Evolutionary conservation across 306 rosid species (phyloP).

Genomic region (Glycine latifolia): DNA sequence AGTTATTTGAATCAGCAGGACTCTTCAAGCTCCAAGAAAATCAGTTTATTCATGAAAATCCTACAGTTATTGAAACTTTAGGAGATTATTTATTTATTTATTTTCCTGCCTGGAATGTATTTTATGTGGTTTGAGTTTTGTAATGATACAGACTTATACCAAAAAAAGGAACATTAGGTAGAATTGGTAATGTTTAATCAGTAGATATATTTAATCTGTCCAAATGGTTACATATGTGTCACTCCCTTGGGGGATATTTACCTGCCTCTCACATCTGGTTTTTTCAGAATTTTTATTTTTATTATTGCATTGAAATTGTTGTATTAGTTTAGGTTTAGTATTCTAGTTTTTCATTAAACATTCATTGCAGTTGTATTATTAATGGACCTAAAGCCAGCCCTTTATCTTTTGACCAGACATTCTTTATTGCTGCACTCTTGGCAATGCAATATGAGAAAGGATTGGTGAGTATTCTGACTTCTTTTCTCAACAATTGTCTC

Average conservation of each 20-base stretch:
- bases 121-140: slow-evolving; percentile 15
- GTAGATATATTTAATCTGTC: neutral
- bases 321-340: neutral
- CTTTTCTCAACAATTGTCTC: slow-evolving; percentile 22
- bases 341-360: slow-evolving; percentile 16
- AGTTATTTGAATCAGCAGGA: slow-evolving; percentile 14
- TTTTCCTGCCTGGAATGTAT: neutral
- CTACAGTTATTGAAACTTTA: neutral
- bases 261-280: neutral
- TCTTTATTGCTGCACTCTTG: slow-evolving; percentile 98
- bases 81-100: neutral
- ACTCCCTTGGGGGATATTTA: neutral
- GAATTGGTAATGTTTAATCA: neutral
- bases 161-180: neutral
- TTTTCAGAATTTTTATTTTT: neutral
- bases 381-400: slow-evolving; percentile 36
- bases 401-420: slow-evolving; percentile 74
- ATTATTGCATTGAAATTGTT: slow-evolving; percentile 9
- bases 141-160: neutral
- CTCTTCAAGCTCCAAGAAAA: neutral
- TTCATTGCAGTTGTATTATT: slow-evolving; percentile 30
- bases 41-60: slow-evolving; percentile 18
- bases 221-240: neutral
- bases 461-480: slow-evolving; percentile 65
- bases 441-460: slow-evolving; percentile 96